A percentile compares a stretch with the other conserved stretches of the same genome.
These are phyloP conservation scores for Plasmopara viticola DNA, from an alignment of 352 stramenopile species.

Conservation along the genomic window DNA sequence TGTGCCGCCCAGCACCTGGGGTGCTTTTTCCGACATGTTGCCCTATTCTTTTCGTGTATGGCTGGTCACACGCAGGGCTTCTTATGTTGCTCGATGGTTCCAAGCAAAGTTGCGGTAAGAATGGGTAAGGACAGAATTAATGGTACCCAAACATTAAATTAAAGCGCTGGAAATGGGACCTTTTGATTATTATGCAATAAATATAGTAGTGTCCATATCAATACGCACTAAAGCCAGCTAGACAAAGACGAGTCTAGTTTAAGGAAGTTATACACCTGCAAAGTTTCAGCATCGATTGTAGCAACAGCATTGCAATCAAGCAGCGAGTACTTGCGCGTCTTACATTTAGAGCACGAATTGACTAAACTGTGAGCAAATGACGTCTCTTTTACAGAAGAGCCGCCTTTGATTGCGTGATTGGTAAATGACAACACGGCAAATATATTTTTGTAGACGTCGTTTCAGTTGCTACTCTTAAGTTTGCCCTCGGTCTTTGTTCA, in stretches of 20 bases:
- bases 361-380: too few species aligned
- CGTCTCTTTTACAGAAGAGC: too few species aligned
- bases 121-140: neutral
- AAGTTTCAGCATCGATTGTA: too few species aligned
- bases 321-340: too few species aligned
- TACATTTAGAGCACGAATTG: too few species aligned
- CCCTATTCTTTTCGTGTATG: conserved; percentile 6
- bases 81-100: neutral
- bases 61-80: neutral
- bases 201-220: too few species aligned
- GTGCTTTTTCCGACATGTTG: conserved; percentile 56
- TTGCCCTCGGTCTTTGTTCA: conserved; percentile 8
- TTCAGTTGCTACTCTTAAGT: conserved; percentile 16
- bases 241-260: too few species aligned
- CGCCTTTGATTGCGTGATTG: too few species aligned
- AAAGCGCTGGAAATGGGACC: neutral
- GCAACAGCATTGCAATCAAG: too few species aligned
- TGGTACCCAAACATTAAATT: neutral
- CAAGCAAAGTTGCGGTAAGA: neutral
- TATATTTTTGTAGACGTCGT: conserved; percentile 21
- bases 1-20: conserved; percentile 47
- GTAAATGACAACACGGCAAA: neutral
- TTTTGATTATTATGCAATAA: neutral
- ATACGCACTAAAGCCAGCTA: too few species aligned
- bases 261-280: too few species aligned